phyloP scores from a whole-genome alignment of 2,329 filamentous ascomycete species.

The Cladosporium sphaerospermum region DNA sequence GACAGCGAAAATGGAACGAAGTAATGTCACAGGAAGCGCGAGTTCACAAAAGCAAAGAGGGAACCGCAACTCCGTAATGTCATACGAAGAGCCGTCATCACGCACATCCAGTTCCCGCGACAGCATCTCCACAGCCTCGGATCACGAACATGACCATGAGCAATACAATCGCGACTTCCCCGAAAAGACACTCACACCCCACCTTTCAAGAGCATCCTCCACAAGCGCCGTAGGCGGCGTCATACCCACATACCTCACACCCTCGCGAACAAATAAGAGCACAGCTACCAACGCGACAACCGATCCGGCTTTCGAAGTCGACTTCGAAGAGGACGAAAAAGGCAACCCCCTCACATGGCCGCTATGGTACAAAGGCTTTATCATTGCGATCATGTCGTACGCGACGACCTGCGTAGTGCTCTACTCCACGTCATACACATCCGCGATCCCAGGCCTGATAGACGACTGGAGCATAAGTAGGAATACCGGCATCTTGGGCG shows the following conservation, averaged over 20 bases:
- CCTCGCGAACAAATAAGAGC: slow-evolving; percentile 18
- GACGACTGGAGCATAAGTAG: slow-evolving; percentile 57
- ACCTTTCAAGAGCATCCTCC: slow-evolving; percentile 25
- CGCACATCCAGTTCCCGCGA: slow-evolving; percentile 19
- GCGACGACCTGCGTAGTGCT: slow-evolving; percentile 53
- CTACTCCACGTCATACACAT: slow-evolving; percentile 74
- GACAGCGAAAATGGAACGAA: background rate
- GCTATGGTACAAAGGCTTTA: slow-evolving; percentile 50
- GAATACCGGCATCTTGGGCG: slow-evolving; percentile 63
- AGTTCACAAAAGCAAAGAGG: background rate
- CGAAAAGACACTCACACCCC: slow-evolving; percentile 18
- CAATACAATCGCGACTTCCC: slow-evolving; percentile 20
- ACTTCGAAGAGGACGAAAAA: slow-evolving; percentile 58
- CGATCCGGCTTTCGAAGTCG: slow-evolving; percentile 63
- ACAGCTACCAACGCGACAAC: slow-evolving; percentile 22
- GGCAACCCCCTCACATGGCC: slow-evolving; percentile 66
- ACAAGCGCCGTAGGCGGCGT: slow-evolving; percentile 27
- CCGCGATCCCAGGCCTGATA: slow-evolving; percentile 62
- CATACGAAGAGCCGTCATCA: slow-evolving; percentile 22
- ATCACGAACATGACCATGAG: slow-evolving; percentile 12
- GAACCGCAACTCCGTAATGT: slow-evolving; percentile 17
- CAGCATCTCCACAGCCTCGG: slow-evolving; percentile 19
- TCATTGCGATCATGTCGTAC: slow-evolving; percentile 51
- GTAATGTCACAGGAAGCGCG: background rate
- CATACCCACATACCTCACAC: slow-evolving; percentile 15